Evolutionary conservation across 371 early-diverging fungal species (phyloP).

Genomic region (Apophysomyces trapeziformis): DNA sequence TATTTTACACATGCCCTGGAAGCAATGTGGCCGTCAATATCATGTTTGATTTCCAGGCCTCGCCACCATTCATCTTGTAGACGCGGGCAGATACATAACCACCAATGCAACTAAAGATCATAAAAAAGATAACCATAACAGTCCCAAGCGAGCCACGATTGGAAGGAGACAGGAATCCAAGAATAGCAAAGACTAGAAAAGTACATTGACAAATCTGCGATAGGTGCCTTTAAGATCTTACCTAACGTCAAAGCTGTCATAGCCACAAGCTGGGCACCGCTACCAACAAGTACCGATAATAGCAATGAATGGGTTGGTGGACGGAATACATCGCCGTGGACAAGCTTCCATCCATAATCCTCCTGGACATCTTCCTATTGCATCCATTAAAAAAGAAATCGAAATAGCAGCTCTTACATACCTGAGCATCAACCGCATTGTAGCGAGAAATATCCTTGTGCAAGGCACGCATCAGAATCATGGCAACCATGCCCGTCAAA

Average conservation of each 20-base stretch:
- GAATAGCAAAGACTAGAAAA: slow-evolving; percentile 82
- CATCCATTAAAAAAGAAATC: neutral
- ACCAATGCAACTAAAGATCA: slow-evolving; percentile 83
- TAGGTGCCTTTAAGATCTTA: slow-evolving; percentile 16
- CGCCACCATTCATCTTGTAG: slow-evolving; percentile 95
- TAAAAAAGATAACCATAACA: slow-evolving; percentile 88
- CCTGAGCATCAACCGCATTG: slow-evolving; percentile 72
- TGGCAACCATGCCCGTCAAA: slow-evolving; percentile 87
- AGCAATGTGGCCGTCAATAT: slow-evolving; percentile 84
- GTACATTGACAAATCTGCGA: neutral
- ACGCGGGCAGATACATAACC: slow-evolving; percentile 89
- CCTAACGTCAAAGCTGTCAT: slow-evolving; percentile 81
- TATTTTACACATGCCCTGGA: slow-evolving; percentile 65
- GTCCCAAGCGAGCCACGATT: slow-evolving; percentile 92
- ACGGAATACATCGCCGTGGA: slow-evolving; percentile 95
- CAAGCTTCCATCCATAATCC: slow-evolving; percentile 92
- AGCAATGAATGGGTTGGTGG: slow-evolving; percentile 80
- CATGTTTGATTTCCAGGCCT: slow-evolving; percentile 83
- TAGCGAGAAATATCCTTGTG: slow-evolving; percentile 86
- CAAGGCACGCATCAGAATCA: slow-evolving; percentile 85
- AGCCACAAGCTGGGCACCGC: slow-evolving; percentile 87
- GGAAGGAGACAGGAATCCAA: slow-evolving; percentile 96
- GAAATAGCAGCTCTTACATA: slow-evolving; percentile 13
- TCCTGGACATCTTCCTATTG: slow-evolving; percentile 82
- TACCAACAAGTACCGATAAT: slow-evolving; percentile 88